phyloP scores from a whole-genome alignment of 768 basidiomycete species.

The Phanerodontia chrysosporium region DNA sequence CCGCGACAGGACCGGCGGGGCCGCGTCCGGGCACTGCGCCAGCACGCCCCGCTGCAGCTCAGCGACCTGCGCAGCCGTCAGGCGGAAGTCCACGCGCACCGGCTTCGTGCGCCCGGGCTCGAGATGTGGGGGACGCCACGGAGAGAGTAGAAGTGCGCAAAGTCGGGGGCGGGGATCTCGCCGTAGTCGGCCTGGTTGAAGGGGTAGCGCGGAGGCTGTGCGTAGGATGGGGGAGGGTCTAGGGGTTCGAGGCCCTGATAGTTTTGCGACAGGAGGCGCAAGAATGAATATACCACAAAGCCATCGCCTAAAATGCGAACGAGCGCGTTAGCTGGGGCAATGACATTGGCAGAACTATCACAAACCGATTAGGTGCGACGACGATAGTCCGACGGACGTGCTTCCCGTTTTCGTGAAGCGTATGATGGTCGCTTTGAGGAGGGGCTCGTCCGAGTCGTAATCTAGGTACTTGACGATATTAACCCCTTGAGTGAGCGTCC shows the following conservation, averaged over 20 bases:
- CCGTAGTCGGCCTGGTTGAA: conserved; percentile 1
- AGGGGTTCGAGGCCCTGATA: conserved; percentile 14
- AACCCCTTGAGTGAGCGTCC: conserved; percentile 3
- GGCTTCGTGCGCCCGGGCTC: conserved; percentile 2
- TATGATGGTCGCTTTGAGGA: conserved; percentile 10
- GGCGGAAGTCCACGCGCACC: conserved; percentile 9
- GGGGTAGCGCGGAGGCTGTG: not conserved
- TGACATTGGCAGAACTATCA: not conserved
- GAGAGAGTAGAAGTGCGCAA: not conserved
- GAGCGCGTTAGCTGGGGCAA: not conserved
- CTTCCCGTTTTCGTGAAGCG: conserved; percentile 10
- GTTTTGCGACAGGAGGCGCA: conserved; percentile 13
- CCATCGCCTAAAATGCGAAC: conserved; percentile 11
- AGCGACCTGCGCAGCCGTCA: conserved; percentile 5
- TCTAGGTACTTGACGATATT: conserved; percentile 1
- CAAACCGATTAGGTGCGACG: conserved; percentile 8
- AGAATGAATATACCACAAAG: conserved; percentile 1
- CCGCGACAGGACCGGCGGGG: not conserved
- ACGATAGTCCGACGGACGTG: conserved; percentile 12
- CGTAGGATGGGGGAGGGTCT: conserved; percentile 12
- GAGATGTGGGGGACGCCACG: conserved; percentile 1
- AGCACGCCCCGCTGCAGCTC: conserved; percentile 4
- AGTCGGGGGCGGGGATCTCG: not conserved
- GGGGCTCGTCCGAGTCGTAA: conserved; percentile 7
- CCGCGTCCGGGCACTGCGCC: not conserved